These are phyloP conservation scores for Pontederia crassipes DNA, from an alignment of 176 grass and related monocot species.

Conservation along the genomic window DNA sequence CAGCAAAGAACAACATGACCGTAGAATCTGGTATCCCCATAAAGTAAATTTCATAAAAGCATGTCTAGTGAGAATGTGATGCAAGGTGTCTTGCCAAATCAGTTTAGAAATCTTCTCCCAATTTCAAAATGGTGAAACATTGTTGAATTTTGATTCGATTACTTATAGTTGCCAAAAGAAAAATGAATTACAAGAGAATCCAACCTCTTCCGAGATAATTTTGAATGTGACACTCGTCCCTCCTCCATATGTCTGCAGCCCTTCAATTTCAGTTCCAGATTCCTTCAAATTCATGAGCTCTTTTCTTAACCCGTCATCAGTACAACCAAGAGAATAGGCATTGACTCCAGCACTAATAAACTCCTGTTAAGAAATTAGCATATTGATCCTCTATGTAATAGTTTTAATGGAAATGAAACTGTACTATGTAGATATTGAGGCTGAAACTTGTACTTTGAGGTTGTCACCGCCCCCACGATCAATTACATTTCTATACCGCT, in stretches of 20 bases:
- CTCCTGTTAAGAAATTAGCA: slow-evolving; percentile 40
- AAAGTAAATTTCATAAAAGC: too few species aligned
- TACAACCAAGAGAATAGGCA: slow-evolving; percentile 88
- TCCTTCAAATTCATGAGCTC: slow-evolving; percentile 74
- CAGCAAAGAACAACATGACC: too few species aligned
- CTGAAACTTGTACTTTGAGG: slow-evolving; percentile 42
- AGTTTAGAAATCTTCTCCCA: too few species aligned
- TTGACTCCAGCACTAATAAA: slow-evolving; percentile 82
- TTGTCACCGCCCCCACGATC: slow-evolving; percentile 80
- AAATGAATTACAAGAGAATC: slow-evolving; percentile 4
- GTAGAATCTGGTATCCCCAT: too few species aligned
- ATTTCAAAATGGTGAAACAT: too few species aligned
- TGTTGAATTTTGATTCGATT: not conserved
- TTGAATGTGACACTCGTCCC: slow-evolving; percentile 61
- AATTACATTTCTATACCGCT: slow-evolving; percentile 69
- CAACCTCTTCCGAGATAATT: slow-evolving; percentile 62
- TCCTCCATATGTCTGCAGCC: slow-evolving; percentile 39
- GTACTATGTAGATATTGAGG: slow-evolving; percentile 17
- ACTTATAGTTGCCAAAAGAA: not conserved
- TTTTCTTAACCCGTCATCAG: slow-evolving; percentile 78
- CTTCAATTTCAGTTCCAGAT: slow-evolving; percentile 71
- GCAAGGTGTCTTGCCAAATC: too few species aligned
- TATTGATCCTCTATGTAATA: not conserved
- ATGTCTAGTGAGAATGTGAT: too few species aligned
- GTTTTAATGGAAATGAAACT: not conserved